Evolutionary conservation across 306 rosid genomes (phyloP).

Genomic region (Castanea sativa): DNA sequence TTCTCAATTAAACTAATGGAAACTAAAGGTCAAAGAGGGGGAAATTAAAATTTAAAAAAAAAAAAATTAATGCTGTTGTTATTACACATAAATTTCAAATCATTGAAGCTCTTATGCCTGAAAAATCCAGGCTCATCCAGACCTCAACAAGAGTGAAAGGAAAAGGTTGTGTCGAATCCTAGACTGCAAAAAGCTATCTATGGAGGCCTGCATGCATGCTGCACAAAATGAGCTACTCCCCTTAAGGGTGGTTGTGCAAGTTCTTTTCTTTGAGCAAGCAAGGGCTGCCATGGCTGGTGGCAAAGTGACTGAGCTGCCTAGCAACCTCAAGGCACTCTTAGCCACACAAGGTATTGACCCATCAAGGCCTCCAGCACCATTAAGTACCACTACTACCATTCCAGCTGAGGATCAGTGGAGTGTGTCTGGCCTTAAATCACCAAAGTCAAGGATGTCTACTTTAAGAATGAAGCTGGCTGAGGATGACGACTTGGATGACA

Average conservation of each 20-base stretch:
- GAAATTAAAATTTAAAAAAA: too few relatives aligned
- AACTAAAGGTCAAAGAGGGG: neutral
- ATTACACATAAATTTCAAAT: neutral
- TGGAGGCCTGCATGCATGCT: conserved; percentile 99
- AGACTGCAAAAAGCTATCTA: conserved; percentile 90
- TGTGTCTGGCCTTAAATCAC: conserved; percentile 79
- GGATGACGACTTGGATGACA: conserved; percentile 67
- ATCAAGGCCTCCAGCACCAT: conserved; percentile 57
- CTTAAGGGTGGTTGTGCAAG: conserved; percentile 94
- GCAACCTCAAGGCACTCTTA: conserved; percentile 81
- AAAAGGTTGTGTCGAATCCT: conserved; percentile 83
- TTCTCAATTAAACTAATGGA: neutral
- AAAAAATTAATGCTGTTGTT: too few relatives aligned
- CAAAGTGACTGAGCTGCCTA: conserved; percentile 70
- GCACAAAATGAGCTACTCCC: conserved; percentile 97
- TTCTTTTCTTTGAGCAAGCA: conserved; percentile 96
- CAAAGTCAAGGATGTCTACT: conserved; percentile 75
- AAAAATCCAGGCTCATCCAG: conserved; percentile 79
- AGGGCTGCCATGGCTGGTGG: conserved; percentile 72
- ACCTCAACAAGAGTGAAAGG: conserved; percentile 88
- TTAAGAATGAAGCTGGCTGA: conserved; percentile 93
- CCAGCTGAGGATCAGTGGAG: conserved; percentile 90
- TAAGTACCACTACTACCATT: conserved; percentile 59
- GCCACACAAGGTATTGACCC: conserved; percentile 78
- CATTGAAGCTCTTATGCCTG: neutral